These are phyloP conservation scores for Microcyclospora pomicola DNA, from an alignment of 2,329 filamentous ascomycete species.

Conservation along the genomic window DNA sequence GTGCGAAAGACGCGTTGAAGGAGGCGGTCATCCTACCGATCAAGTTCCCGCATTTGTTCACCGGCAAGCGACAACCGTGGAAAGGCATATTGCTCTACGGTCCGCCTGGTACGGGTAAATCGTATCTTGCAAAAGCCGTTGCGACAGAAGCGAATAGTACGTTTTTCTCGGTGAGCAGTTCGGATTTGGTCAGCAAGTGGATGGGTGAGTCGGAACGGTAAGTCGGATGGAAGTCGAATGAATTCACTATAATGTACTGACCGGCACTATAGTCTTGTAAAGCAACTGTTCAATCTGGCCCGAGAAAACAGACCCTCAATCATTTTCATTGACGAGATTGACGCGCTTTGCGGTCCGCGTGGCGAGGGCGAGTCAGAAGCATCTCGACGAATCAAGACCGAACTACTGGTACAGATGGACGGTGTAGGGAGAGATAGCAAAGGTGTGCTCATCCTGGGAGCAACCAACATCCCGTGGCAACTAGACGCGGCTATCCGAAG, in stretches of 20 bases:
- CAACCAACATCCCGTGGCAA: constrained; percentile 98
- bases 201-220: constrained; percentile 99
- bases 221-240: constrained; percentile 11
- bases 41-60: constrained; percentile 94
- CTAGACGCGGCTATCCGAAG: constrained; percentile 88
- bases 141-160: constrained; percentile 98
- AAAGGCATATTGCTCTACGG: constrained; percentile 95
- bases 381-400: constrained; percentile 93
- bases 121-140: constrained; percentile 91
- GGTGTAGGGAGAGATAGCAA: constrained; percentile 92
- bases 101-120: constrained; percentile 93
- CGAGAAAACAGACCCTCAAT: constrained; percentile 96
- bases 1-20: constrained; percentile 90
- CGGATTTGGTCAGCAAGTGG: constrained; percentile 96
- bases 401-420: constrained; percentile 97
- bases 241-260: constrained; percentile 6
- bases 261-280: constrained; percentile 55
- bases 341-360: constrained; percentile 85
- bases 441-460: constrained; percentile 85
- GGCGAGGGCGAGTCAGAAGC: constrained; percentile 95
- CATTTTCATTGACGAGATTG: constrained; percentile 97
- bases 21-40: constrained; percentile 96
- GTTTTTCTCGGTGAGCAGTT: constrained; percentile 97
- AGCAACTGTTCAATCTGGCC: constrained; percentile 93
- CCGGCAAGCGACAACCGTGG: constrained; percentile 93